Percentiles rank a stretch among this genome's conserved stretches.
Conservation (phyloP, 148 eudicot species). For the Rhododendron griersonianum region DNA sequence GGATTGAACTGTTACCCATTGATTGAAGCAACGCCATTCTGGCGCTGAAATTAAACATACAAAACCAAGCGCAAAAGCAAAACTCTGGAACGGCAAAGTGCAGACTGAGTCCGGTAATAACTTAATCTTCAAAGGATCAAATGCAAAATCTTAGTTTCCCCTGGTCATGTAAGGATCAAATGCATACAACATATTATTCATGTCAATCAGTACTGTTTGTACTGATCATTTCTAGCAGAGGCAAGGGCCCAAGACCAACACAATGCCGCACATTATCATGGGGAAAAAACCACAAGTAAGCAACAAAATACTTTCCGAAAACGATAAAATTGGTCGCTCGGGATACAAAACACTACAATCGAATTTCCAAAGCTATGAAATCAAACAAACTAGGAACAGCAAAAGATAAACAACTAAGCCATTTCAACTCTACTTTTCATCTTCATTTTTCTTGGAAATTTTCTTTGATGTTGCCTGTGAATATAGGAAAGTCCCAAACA, state of each 20-base stretch:
- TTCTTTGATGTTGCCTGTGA: constrained; percentile 69
- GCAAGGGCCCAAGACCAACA: neutral
- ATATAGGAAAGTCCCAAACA: constrained; percentile 85
- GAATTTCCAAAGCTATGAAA: neutral
- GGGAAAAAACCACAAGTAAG: neutral
- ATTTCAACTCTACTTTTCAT: constrained; percentile 46
- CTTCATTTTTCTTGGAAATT: constrained; percentile 45
- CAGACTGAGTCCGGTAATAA: no score
- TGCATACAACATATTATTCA: neutral
- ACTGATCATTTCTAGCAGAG: neutral
- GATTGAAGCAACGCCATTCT: no score
- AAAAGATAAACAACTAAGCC: neutral
- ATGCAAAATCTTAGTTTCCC: neutral
- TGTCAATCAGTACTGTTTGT: neutral
- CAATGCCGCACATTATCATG: neutral
- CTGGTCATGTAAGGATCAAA: neutral
- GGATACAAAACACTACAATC: neutral
- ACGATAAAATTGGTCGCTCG: neutral
- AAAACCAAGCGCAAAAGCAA: no score
- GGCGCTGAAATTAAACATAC: no score
- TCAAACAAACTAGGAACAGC: neutral
- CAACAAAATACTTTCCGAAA: neutral
- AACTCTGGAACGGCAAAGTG: no score
- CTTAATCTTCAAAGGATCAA: neutral
- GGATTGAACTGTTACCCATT: no score